A percentile compares a stretch with the other conserved stretches of the same genome.
Evolutionary conservation across 768 basidiomycete genomes (phyloP).

Genomic region (Rhodocollybia butyracea): DNA sequence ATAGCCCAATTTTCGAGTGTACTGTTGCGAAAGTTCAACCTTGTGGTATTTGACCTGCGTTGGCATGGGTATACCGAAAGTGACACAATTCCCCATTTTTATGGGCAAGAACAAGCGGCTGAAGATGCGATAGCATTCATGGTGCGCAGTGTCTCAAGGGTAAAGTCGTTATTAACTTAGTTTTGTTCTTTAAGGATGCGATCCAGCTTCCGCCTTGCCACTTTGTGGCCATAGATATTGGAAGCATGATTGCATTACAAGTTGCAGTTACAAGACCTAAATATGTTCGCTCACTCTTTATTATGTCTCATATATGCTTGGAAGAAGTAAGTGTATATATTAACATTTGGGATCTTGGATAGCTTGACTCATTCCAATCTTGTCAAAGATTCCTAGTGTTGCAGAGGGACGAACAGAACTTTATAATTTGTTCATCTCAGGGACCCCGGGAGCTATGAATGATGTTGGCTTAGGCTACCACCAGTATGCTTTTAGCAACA

Average conservation of each 20-base stretch:
- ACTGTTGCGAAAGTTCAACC: slow-evolving; percentile 2
- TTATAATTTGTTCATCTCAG: not conserved
- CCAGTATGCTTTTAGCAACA: slow-evolving; percentile 1
- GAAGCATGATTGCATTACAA: not conserved
- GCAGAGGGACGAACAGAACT: not conserved
- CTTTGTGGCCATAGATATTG: slow-evolving; percentile 1
- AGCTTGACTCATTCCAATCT: not conserved
- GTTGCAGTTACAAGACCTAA: not conserved
- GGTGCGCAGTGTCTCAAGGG: not conserved
- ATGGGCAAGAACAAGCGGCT: slow-evolving; percentile 2
- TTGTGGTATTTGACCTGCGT: slow-evolving; percentile 4
- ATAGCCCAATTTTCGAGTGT: slow-evolving; percentile 5
- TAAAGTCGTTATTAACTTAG: not conserved
- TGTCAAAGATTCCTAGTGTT: not conserved
- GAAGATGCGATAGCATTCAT: slow-evolving; percentile 2
- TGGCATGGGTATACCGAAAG: slow-evolving; percentile 1
- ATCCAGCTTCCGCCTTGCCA: slow-evolving; percentile 2
- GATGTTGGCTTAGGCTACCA: not conserved
- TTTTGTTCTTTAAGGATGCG: not conserved
- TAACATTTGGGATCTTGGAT: not conserved
- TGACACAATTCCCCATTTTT: not conserved
- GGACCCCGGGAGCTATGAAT: not conserved
- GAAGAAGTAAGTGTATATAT: not conserved
- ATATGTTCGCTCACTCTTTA: not conserved
- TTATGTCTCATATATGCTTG: slow-evolving; percentile 5